A percentile compares a stretch with the other conserved stretches of the same genome.
Evolutionary conservation across 805 yeast genomes (phyloP).

Genomic region (Pichia gijzeniarum): DNA sequence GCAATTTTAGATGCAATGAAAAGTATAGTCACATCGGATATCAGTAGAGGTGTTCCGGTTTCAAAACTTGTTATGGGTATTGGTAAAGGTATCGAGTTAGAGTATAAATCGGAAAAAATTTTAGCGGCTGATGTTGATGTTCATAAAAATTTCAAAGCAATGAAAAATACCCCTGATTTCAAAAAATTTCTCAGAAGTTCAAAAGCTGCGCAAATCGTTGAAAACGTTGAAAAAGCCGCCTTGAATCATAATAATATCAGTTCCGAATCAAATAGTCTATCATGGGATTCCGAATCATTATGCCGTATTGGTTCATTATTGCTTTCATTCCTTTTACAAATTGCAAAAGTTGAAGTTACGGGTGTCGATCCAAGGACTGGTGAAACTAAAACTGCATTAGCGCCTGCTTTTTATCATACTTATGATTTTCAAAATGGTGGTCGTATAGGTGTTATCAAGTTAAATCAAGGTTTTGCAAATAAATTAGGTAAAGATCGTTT

Average conservation of each 20-base stretch:
- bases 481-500: conserved; percentile 62
- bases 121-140: conserved; percentile 50
- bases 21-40: conserved; percentile 67
- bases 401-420: conserved; percentile 87
- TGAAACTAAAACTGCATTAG: conserved; percentile 55
- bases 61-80: conserved; percentile 76
- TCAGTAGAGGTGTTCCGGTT: conserved; percentile 74
- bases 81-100: conserved; percentile 80
- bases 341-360: conserved; percentile 72
- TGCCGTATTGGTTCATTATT: conserved; percentile 81
- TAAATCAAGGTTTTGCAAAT: conserved; percentile 63
- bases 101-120: conserved; percentile 66
- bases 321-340: conserved; percentile 66
- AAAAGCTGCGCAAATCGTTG: conserved; percentile 24
- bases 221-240: conserved; percentile 21
- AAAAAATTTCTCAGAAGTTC: conserved; percentile 33
- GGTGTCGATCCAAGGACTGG: conserved; percentile 81
- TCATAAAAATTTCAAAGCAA: conserved; percentile 45
- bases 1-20: conserved; percentile 78
- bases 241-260: conserved; percentile 10
- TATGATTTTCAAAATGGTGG: conserved; percentile 77
- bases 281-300: conserved; percentile 29
- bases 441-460: conserved; percentile 71
- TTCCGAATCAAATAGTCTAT: conserved; percentile 12
- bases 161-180: conserved; percentile 40